phyloP scores from a whole-genome alignment of 2,329 filamentous ascomycete species.

The Penicillium capsulatum region DNA sequence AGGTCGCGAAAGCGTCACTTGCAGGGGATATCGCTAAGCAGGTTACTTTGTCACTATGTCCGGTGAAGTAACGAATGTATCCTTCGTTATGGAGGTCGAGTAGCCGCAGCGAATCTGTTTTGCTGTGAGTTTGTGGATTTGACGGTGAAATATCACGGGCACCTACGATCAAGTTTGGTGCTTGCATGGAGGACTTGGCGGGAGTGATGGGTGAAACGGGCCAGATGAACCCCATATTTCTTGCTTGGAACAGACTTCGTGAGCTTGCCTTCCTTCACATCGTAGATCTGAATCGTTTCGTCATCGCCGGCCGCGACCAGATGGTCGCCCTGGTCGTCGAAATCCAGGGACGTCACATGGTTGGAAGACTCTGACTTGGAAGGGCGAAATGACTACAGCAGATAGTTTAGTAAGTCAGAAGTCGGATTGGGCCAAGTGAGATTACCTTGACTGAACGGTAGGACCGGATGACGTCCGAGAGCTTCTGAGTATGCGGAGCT shows the following conservation, averaged over 20 bases:
- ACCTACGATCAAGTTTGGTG: conserved; percentile 81
- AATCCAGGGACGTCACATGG: conserved; percentile 84
- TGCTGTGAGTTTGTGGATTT: conserved; percentile 6
- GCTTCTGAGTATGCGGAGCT: conserved; percentile 53
- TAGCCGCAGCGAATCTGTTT: conserved; percentile 69
- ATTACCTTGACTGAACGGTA: conserved; percentile 77
- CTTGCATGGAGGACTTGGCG: conserved; percentile 92
- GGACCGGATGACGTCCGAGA: conserved; percentile 70
- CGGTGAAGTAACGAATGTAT: conserved; percentile 93
- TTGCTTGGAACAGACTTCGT: conserved; percentile 89
- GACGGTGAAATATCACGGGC: background rate
- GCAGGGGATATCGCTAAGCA: conserved; percentile 78
- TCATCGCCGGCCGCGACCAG: conserved; percentile 89
- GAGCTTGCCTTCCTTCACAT: conserved; percentile 82
- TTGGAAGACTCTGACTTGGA: conserved; percentile 45
- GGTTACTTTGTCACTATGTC: conserved; percentile 81
- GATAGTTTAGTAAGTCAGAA: conserved; percentile 11
- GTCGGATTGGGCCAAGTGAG: background rate
- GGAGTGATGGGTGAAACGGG: conserved; percentile 87
- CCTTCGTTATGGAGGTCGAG: conserved; percentile 86
- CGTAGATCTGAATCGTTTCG: conserved; percentile 93
- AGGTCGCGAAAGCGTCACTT: conserved; percentile 86
- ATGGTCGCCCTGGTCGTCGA: conserved; percentile 90
- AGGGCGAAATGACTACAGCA: conserved; percentile 29
- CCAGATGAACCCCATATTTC: conserved; percentile 93